Conservation (phyloP, 345 rosid genomes). For the Noccaea bulbosa region DNA sequence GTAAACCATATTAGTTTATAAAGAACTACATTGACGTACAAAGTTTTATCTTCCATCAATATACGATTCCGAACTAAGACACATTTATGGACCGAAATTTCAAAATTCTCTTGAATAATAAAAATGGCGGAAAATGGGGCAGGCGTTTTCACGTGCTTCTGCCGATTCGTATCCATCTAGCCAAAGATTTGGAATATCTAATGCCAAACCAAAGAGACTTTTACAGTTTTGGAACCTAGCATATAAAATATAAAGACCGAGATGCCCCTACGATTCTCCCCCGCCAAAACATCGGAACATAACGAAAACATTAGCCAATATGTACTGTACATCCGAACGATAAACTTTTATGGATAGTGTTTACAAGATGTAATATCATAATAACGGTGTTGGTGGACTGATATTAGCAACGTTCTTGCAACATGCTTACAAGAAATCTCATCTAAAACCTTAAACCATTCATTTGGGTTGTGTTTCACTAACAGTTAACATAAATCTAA, state of each 20-base stretch:
- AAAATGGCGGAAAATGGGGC: neutral
- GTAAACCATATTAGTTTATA: neutral
- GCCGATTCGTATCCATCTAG: neutral
- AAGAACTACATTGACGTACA: neutral
- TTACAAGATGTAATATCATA: conserved; percentile 1
- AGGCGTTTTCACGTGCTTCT: conserved; percentile 26
- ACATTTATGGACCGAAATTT: conserved; percentile 5
- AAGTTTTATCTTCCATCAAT: neutral
- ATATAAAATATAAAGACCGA: neutral
- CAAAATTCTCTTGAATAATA: neutral
- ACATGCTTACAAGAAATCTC: conserved; percentile 2
- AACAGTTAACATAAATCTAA: conserved; percentile 9
- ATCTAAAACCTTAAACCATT: neutral
- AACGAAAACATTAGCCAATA: neutral
- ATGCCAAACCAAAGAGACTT: conserved; percentile 1
- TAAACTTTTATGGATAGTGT: neutral
- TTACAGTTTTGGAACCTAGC: conserved; percentile 11
- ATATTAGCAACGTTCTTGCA: neutral
- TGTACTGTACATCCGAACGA: neutral
- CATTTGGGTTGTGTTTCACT: neutral
- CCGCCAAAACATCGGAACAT: neutral
- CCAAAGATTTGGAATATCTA: neutral
- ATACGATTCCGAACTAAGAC: neutral
- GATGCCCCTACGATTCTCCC: neutral
- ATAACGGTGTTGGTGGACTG: neutral